These are phyloP conservation scores for Mallotus nudiflorus DNA, from an alignment of 345 rosid genomes.

Conservation along the genomic window DNA sequence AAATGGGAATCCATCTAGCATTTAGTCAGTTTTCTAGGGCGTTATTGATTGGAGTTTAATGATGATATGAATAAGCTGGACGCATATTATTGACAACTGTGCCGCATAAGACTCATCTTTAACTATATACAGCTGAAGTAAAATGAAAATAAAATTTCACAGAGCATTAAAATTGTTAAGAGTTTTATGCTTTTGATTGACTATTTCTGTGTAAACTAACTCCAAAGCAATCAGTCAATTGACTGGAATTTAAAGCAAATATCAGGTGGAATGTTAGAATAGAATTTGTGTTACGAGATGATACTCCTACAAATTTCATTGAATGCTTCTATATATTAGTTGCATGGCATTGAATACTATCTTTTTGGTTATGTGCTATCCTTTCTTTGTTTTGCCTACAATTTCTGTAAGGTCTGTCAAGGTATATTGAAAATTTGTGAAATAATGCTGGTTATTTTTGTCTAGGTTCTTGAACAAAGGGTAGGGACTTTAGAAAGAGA, in stretches of 20 bases:
- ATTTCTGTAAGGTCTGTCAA: not conserved
- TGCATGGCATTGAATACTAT: not conserved
- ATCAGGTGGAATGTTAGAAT: not conserved
- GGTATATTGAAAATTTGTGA: not conserved
- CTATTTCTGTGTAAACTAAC: not conserved
- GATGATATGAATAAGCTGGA: not conserved
- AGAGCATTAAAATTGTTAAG: not conserved
- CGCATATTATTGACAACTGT: no score
- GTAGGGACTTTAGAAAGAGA: slow-evolving; percentile 93
- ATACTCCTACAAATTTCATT: not conserved
- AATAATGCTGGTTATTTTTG: slow-evolving; percentile 12
- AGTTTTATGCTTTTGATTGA: not conserved
- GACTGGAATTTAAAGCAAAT: not conserved
- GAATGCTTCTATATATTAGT: not conserved
- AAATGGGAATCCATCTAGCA: not conserved
- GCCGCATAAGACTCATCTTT: no score
- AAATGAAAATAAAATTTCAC: not conserved
- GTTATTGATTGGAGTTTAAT: not conserved
- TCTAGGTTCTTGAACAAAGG: slow-evolving; percentile 92
- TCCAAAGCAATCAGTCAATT: not conserved
- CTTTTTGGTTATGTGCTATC: not conserved
- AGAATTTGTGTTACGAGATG: not conserved
- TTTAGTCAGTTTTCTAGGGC: no score
- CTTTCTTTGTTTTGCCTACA: not conserved
- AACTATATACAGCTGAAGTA: no score